Base-by-base conservation (phyloP, 805 yeast genomes). In the Candida tammaniensis region DNA sequence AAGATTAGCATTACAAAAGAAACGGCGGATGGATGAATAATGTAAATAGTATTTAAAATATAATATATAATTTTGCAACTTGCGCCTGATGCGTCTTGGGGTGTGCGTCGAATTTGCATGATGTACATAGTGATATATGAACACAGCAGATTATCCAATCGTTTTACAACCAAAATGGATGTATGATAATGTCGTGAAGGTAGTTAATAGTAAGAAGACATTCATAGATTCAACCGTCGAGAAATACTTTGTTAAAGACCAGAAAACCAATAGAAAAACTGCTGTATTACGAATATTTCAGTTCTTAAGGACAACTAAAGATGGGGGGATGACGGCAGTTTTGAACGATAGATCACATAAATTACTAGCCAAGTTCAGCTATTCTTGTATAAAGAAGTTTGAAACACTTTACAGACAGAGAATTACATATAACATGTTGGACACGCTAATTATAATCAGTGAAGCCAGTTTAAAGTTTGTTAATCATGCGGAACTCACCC, bases 301-400 rank as follows among this genome's bases (percentile, higher is more conserved):
- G 25, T 61, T 59, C 36, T 27, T 53, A 22, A 48, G 49, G 16
- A 35, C 46, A 13, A 52, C 61, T 1, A 28, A 40, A 4, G 31
- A 38, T 15, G 53, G 56, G 16, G 59, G 49, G 13, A 31, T 64
- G 6, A 47, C 61, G 4, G 59, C 55, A 3, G 44, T 60, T 4
- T 36, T 64, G n/a, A 49, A 59, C 7, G 72, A 66, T 36, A 43
- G 54, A 4, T 42, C 49, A 3, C 59, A 59, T 39, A 52, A 51
- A 40, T 49, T 64, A 8, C 42, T 57, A 8, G 68, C 54, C 1
- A 36, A 45, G 3, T 55, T 67, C 38, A 56, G 59, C 26, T 42
- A 47, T 8, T 48, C 52, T 0, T 49, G 63, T 1, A 48, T 63
- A 3, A 40, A 49, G 7, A 28, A 40, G 16, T 61, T 59, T 40